A percentile compares a stretch with the other conserved stretches of the same genome.
Evolutionary conservation across 768 basidiomycete genomes (phyloP).

Genomic region (Amanita inopinata): DNA sequence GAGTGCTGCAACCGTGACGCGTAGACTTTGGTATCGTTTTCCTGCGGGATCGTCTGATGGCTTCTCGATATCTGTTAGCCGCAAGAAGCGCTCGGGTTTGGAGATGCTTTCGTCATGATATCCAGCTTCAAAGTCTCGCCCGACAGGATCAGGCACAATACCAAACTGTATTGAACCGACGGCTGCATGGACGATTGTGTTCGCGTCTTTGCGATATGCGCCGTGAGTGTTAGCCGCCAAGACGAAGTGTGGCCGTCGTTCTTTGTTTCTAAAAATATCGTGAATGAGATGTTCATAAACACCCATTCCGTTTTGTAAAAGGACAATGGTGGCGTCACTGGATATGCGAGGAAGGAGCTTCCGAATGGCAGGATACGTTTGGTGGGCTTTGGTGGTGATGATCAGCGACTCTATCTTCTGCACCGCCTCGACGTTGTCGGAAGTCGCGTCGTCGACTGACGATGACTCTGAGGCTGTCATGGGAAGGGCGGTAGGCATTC

Average conservation of each 20-base stretch:
- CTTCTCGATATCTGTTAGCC: conserved; percentile 42
- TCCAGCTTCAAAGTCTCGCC: conserved; percentile 55
- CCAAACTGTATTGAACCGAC: conserved; percentile 68
- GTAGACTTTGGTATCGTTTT: conserved; percentile 48
- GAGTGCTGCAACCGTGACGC: conserved; percentile 59
- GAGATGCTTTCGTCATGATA: conserved; percentile 26
- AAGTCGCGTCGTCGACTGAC: conserved; percentile 7
- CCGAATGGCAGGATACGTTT: conserved; percentile 47
- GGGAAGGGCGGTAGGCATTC: conserved; percentile 10
- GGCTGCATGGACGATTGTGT: conserved; percentile 61
- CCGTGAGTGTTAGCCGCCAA: conserved; percentile 79
- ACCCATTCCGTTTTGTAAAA: conserved; percentile 95
- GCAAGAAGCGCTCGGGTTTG: conserved; percentile 29
- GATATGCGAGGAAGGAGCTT: conserved; percentile 55
- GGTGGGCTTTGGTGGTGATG: conserved; percentile 72
- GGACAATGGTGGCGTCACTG: conserved; percentile 68
- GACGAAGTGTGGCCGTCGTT: conserved; percentile 75
- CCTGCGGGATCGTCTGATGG: conserved; percentile 26
- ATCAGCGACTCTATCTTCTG: conserved; percentile 65
- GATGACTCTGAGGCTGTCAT: not conserved
- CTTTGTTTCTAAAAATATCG: conserved; percentile 61
- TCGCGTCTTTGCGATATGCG: conserved; percentile 42
- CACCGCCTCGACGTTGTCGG: conserved; percentile 9
- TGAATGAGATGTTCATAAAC: conserved; percentile 70
- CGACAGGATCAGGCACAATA: conserved; percentile 58